Evolutionary conservation across 2,329 filamentous ascomycete species (phyloP), one percentile per base, ranked within the genome.

Genomic region (Seiridium unicorne): DNA sequence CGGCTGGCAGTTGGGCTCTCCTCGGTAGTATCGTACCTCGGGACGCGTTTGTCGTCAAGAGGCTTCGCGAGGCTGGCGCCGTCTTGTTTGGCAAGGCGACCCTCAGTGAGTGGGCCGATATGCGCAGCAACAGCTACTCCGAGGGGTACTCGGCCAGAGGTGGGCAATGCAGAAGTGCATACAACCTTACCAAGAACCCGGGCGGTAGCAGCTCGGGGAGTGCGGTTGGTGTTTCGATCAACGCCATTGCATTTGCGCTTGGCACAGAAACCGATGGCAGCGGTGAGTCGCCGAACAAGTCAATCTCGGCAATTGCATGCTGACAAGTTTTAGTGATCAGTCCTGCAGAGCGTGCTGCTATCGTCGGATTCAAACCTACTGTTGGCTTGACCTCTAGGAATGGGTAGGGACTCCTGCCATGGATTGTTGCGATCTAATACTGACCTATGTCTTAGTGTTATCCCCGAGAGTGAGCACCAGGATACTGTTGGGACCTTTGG

Each of bases 331-430:
- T 60, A 77, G 81, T 93, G 13, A 91, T 92, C 68, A 88, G 85
- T 69, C 90, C 90, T 0, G 89, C 90, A 1, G 84, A 89, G 70
- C 78, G 88, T 4, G 91, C 90, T 68, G 82, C 80, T 2, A 70
- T 93, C 2, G 88, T 92, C 1, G 90, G 90, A 3, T 83, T 93
- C 71, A 93, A 92, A 74, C 89, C 90, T 1, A 92, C 89, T 1
- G 87, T 92, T 5, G 90, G 90, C 0, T 72, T 91, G 55, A 91
- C 88, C 0, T 91, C 89, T 7, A 78, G 88, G 13, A 79, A 75
- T 36, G 86, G 63, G 58, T 61, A 61, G 62, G 18, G 18, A 26
- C 18, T 26, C 18, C 18, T 26, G 18, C 18, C 18, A 26, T 26
- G 18, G 18, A 26, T 26, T 26, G 18, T 26, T 26, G 18, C 18